Base-by-base conservation (phyloP, 495 filamentous ascomycete species). In the Copromyces sp. region DNA sequence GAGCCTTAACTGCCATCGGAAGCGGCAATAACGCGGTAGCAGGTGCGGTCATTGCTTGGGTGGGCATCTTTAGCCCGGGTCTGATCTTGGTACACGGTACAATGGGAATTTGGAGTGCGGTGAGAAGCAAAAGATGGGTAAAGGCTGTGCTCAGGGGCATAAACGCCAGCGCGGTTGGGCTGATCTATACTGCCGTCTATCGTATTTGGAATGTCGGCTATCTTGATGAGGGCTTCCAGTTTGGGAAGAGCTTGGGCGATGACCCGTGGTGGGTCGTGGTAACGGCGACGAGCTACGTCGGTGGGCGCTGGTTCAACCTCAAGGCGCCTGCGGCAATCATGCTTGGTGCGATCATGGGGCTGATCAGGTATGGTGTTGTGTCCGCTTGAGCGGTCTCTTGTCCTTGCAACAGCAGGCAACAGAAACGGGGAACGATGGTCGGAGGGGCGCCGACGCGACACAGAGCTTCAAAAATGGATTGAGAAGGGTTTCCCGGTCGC, bases 151-250 rank as follows among this genome's bases (percentile, higher is more conserved):
- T 95, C 70, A 78, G 91, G 14, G 93, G 93, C 0, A 79, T 94
- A 9, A 94, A 94, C 79, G 92, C 93, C 0, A 85, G 87, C 0
- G 93, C 93, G 0, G 90, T 94, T 0, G 93, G 93, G 0, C 74
- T 95, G 73, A 90, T 95, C 6, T 96, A 91, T 75, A 94, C 92
- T 17, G 93, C 93, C 20, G 93, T 96, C n/a, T 95, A 96, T 74
- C 83, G 91, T 39, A 85, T 96, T 32, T 94, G 91, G 89, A 83
- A 91, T 81, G 91, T 94, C 74, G 93, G 93, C 0, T 93, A 89
- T 77, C 77, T 95, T 65, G 83, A 85, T 69, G 82, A 82, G 42
- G 82, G 81, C 0, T 90, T 86, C 24, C 78, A 86, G 42, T 76
- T 75, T 14, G 91, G 90, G 1, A 82, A 79, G 71, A 90, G 87